These are phyloP conservation scores for Talaromyces sp. DNA, from an alignment of 2,329 filamentous ascomycete species.

Conservation along the genomic window DNA sequence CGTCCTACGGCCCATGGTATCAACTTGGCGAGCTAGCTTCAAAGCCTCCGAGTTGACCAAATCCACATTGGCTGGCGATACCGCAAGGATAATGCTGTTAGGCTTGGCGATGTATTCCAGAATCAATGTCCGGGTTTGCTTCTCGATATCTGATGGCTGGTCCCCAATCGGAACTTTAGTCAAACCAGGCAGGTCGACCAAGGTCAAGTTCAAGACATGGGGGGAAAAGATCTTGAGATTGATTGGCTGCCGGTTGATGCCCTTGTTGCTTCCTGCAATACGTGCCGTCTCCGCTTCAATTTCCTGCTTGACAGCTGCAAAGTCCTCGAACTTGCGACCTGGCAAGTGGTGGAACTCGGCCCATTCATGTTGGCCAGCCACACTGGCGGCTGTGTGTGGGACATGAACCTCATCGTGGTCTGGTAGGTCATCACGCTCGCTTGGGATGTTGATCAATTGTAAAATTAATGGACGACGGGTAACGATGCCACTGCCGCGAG, in stretches of 20 bases:
- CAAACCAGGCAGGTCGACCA: constrained; percentile 92
- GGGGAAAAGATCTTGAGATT: constrained; percentile 99
- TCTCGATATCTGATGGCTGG: constrained; percentile 96
- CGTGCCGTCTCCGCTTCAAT: constrained; percentile 96
- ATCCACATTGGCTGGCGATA: constrained; percentile 96
- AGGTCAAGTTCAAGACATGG: constrained; percentile 90
- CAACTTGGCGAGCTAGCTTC: constrained; percentile 95
- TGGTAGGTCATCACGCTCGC: constrained; percentile 68
- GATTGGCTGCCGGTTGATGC: constrained; percentile 95
- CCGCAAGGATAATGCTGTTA: constrained; percentile 95
- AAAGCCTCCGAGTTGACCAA: constrained; percentile 97
- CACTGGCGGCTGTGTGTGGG: constrained; percentile 76
- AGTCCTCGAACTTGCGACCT: constrained; percentile 85
- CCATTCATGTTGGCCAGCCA: constrained; percentile 73
- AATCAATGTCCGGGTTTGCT: constrained; percentile 94
- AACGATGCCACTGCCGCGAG: constrained; percentile 94
- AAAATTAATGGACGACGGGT: constrained; percentile 92
- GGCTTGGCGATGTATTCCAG: constrained; percentile 98
- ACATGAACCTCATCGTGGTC: constrained; percentile 67
- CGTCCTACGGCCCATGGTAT: constrained; percentile 88
- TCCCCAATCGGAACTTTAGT: constrained; percentile 99
- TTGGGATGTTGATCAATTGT: constrained; percentile 95
- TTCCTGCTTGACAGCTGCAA: constrained; percentile 89
- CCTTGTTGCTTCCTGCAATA: constrained; percentile 95
- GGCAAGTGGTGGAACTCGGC: constrained; percentile 96